A percentile compares a stretch with the other conserved stretches of the same genome.
Conservation (phyloP, 345 rosid genomes). For the Syzygium grande region DNA sequence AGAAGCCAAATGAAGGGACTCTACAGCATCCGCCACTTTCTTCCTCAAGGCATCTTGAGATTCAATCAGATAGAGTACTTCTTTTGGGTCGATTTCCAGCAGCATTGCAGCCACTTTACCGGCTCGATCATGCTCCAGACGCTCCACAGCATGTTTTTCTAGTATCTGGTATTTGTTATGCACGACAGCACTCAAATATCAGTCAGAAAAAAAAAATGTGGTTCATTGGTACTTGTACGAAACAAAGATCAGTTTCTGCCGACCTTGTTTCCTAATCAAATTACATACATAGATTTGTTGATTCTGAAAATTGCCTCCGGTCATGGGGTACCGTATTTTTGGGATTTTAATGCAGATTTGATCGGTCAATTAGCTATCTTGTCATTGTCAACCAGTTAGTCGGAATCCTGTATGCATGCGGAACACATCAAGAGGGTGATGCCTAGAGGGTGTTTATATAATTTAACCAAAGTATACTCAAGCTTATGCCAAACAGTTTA, state of each 20-base stretch:
- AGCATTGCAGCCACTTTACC: constrained; percentile 74
- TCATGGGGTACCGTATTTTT: neutral
- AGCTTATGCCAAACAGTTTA: neutral
- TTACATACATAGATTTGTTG: neutral
- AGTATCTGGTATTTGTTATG: constrained; percentile 34
- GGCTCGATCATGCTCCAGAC: constrained; percentile 42
- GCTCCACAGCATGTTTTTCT: constrained; percentile 61
- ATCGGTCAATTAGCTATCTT: neutral
- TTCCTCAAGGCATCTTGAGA: constrained; percentile 61
- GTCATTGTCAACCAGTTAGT: neutral
- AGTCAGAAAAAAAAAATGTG: neutral
- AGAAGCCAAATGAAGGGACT: constrained; percentile 24
- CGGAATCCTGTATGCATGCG: neutral
- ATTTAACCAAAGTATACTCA: neutral
- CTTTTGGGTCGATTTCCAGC: constrained; percentile 72
- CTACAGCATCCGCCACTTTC: constrained; percentile 65
- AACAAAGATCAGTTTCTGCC: neutral
- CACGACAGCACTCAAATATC: neutral
- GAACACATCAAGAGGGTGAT: neutral
- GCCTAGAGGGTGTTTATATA: neutral
- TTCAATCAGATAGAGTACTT: constrained; percentile 62
- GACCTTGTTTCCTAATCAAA: neutral
- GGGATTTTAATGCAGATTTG: neutral
- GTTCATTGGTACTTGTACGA: neutral
- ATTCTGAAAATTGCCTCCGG: neutral